Evolutionary conservation across 495 filamentous ascomycete species (phyloP).

Genomic region (Penicillium samsonianum): DNA sequence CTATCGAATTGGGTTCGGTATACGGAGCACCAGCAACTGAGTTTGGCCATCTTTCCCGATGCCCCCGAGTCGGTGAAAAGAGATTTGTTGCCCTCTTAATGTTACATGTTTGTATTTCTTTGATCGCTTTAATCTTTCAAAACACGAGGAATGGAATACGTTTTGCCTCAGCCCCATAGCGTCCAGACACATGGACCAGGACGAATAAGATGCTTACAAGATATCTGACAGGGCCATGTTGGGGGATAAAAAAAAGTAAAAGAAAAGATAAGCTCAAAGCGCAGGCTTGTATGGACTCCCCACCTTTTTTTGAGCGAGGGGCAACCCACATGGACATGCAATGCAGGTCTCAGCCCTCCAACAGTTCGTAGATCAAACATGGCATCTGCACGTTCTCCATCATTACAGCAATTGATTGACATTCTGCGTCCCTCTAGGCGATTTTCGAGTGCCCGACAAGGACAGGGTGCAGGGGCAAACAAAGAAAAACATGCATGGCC

Average conservation of each 20-base stretch:
- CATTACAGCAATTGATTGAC: constrained; percentile 1
- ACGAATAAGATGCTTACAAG: constrained; percentile 10
- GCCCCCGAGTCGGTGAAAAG: not conserved
- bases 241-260: constrained; percentile 1
- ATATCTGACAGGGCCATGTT: constrained; percentile 7
- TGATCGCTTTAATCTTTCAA: not conserved
- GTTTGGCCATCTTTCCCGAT: not conserved
- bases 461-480: constrained; percentile 2
- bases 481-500: constrained; percentile 17
- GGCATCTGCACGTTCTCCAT: not conserved
- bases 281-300: constrained; percentile 1
- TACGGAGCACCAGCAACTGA: not conserved
- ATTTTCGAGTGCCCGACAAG: not conserved
- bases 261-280: constrained; percentile 11
- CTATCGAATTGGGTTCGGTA: not conserved
- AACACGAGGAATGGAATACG: not conserved
- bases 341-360: not conserved
- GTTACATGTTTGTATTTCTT: not conserved
- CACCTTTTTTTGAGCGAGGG: not conserved
- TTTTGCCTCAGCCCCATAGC: not conserved
- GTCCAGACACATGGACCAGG: not conserved
- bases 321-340: constrained; percentile 9
- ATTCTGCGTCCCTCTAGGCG: not conserved
- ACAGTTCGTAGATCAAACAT: not conserved
- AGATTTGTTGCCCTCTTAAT: not conserved